These are phyloP conservation scores for Metschnikowia gelsemii DNA, from an alignment of 805 yeast genomes.

Conservation along the genomic window DNA sequence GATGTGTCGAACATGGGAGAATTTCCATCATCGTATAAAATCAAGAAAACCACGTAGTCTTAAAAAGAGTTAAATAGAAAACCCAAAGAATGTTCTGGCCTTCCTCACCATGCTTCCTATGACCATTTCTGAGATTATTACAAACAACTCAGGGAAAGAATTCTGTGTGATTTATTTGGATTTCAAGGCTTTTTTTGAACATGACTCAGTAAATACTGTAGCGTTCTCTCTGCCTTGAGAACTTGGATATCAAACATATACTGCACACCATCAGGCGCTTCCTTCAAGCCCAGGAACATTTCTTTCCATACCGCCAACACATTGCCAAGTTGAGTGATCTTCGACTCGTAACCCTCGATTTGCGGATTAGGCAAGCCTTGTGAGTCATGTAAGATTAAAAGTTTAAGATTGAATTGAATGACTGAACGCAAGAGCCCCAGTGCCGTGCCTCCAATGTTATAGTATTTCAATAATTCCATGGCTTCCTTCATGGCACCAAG, in stretches of 20 bases:
- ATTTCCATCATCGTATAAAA: too few relatives aligned
- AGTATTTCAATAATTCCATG: background rate
- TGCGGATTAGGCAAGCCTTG: constrained; percentile 1
- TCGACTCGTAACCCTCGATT: background rate
- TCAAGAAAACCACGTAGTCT: too few relatives aligned
- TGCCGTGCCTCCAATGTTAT: background rate
- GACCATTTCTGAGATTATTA: too few relatives aligned
- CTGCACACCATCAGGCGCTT: background rate
- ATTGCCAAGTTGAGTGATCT: background rate
- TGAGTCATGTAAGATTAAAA: constrained; percentile 1
- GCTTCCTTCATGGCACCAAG: background rate
- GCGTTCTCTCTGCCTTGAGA: background rate
- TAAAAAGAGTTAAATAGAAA: too few relatives aligned
- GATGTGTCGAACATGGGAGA: too few relatives aligned
- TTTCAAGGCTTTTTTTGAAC: too few relatives aligned
- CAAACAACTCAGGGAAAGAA: too few relatives aligned
- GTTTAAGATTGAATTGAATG: constrained; percentile 3
- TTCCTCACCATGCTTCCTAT: too few relatives aligned
- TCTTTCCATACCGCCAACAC: background rate
- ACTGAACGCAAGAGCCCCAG: background rate
- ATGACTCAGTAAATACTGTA: background rate
- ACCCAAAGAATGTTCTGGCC: too few relatives aligned
- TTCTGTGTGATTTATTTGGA: too few relatives aligned
- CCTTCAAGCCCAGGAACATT: background rate
- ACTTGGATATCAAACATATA: background rate